Evolutionary conservation across 495 filamentous ascomycete genomes (phyloP), one percentile per base, ranked within the genome.

Genomic region (Pyrenula aspistea): DNA sequence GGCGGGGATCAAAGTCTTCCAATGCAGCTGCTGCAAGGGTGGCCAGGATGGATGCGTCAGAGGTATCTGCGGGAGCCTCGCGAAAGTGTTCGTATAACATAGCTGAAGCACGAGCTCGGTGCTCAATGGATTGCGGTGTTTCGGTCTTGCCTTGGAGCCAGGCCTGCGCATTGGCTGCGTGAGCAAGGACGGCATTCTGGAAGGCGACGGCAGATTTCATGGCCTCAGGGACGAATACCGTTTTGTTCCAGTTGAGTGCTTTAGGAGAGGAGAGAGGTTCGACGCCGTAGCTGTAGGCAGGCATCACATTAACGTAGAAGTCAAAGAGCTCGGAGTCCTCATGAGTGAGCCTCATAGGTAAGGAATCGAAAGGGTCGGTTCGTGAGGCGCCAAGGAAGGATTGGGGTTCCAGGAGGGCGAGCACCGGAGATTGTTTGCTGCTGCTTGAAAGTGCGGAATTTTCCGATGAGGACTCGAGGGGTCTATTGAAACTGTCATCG

Each of bases 291-390:
- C 68, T 71, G 56, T 66, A 69, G 8, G 69, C 63, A 0, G 68
- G 70, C 68, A 73, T 72, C 24, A 67, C 64, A 36, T 67, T 68
- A n/a, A 70, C 66, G 48, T 71, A 73, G 47, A 71, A 72, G 55
- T 73, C 72, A 31, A 72, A 72, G 2, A 72, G 55, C 19, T 59
- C 57, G 53, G 70, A 61, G 19, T 65, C 66, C 48, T 72, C 65
- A 8, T 56, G 51, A 55, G 65, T 60, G 22, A 72, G 31, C 11
- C 69, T 63, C 25, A 68, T 51, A 19, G 72, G 71, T 20, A 72
- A 57, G 1, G 60, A 58, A 51, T 72, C 68, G 59, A 73, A 74
- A 8, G 69, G 66, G 47, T 72, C 66, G 11, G 68, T 72, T 15
- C 66, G 65, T 12, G 72, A 68, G 42, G 71, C 69, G 24, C 67